phyloP scores from a whole-genome alignment of 2,329 filamentous ascomycete genomes.

The Colletotrichum cuscutae region DNA sequence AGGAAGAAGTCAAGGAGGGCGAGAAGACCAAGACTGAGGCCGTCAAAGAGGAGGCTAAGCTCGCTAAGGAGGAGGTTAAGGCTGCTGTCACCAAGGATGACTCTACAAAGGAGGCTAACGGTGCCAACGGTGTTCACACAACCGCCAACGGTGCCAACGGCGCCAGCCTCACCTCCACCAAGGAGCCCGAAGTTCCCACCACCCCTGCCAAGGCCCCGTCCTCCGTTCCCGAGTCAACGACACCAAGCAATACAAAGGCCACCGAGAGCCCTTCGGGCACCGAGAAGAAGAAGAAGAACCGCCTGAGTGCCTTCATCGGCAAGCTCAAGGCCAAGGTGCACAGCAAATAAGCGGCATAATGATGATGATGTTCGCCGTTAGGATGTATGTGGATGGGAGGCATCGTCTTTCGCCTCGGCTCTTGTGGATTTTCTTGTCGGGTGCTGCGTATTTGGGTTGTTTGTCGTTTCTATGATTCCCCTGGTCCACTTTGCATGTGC shows the following conservation, averaged over 20 bases:
- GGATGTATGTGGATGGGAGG: slow-evolving; percentile 43
- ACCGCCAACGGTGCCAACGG: slow-evolving; percentile 36
- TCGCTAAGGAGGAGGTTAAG: slow-evolving; percentile 36
- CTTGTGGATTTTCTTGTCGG: slow-evolving; percentile 52
- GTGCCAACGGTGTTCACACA: slow-evolving; percentile 33
- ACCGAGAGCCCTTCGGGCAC: slow-evolving; percentile 39
- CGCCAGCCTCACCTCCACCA: slow-evolving; percentile 35
- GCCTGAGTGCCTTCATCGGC: slow-evolving; percentile 70
- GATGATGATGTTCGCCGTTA: slow-evolving; percentile 22
- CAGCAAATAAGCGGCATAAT: slow-evolving; percentile 36
- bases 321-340: slow-evolving; percentile 62
- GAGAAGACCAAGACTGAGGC: slow-evolving; percentile 35
- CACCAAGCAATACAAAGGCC: slow-evolving; percentile 42
- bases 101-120: slow-evolving; percentile 11
- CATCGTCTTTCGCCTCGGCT: slow-evolving; percentile 45
- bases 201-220: slow-evolving; percentile 34
- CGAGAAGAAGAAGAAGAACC: slow-evolving; percentile 75
- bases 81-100: slow-evolving; percentile 30
- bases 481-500: slow-evolving; percentile 36
- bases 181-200: slow-evolving; percentile 32
- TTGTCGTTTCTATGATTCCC: slow-evolving; percentile 40
- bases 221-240: slow-evolving; percentile 31
- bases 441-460: slow-evolving; percentile 34
- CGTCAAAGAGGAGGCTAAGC: slow-evolving; percentile 35
- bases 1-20: slow-evolving; percentile 28